Evolutionary conservation across 2,329 filamentous ascomycete species (phyloP), one percentile per base, ranked within the genome.

Genomic region (Blumeria graminis): DNA sequence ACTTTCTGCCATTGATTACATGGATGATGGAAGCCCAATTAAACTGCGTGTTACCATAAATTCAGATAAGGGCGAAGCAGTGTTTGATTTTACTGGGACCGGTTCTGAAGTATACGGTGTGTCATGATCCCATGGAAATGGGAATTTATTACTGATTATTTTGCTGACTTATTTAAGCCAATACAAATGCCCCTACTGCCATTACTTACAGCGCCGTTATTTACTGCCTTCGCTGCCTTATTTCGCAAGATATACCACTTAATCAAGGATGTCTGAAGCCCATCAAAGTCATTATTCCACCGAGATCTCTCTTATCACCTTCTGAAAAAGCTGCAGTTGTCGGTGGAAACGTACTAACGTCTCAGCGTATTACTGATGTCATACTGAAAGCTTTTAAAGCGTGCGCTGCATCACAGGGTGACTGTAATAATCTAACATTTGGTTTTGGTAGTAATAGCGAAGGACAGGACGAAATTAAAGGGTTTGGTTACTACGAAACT

Each of bases 401-500:
- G 8, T 87, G 83, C 62, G 85, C 85, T 5, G 86, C 86, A 38
- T 79, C 74, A 18, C 86, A 92, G 65, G 86, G 86, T 53, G 83
- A 85, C 68, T 85, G 81, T 68, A 92, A 92, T 69, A 90, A 90
- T 66, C 74, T 92, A 6, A 90, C 86, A 0, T 92, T 92, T 64
- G 86, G 84, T 59, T 86, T 86, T 63, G 83, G 84, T 56, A 84
- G 84, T 46, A 81, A 83, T 58, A 68, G 75, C 33, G 69, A 73
- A 0, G 72, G 74, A 3, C 71, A 76, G 53, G 73, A 76, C 56
- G 73, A 75, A n/a, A 72, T 78, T n/a, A 78, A 79, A 38, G 86
- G 86, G 0, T 92, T 92, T 65, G 86, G 86, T 9, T 92, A 90
- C 71, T 90, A 90, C 67, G 86, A 92, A 68, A 90, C 85, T 6